Evolutionary conservation across 2,329 filamentous ascomycete genomes (phyloP).

Genomic region (Torrubiella hemipterigena): DNA sequence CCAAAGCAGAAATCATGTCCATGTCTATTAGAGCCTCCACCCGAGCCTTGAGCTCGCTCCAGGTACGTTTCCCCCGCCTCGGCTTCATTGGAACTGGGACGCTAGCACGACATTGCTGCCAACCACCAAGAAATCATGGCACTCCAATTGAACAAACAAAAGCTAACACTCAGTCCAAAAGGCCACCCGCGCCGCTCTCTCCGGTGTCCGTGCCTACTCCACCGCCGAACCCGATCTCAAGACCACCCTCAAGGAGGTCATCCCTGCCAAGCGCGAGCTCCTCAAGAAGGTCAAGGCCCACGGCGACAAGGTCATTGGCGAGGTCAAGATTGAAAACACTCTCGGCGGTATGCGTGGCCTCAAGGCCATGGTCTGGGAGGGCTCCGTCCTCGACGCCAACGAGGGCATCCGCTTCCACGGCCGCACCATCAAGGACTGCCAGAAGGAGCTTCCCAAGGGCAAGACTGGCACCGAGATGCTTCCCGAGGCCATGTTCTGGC

Average conservation of each 20-base stretch:
- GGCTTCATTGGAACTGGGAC: too few relatives aligned
- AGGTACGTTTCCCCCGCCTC: conserved; percentile 47
- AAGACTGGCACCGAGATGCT: conserved; percentile 91
- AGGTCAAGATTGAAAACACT: conserved; percentile 88
- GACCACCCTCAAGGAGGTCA: conserved; percentile 66
- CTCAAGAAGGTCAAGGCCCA: conserved; percentile 88
- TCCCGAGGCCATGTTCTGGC: conserved; percentile 99
- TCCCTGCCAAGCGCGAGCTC: conserved; percentile 87
- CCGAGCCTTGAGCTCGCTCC: conserved; percentile 50
- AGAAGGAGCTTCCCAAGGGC: conserved; percentile 85
- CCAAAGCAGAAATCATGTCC: conserved; percentile 37
- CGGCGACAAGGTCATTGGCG: conserved; percentile 70
- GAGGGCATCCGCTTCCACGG: conserved; percentile 98
- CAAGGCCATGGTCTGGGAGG: conserved; percentile 98
- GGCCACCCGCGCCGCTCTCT: conserved; percentile 15
- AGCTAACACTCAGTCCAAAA: not conserved
- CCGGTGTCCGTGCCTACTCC: conserved; percentile 48
- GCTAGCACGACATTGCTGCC: too few relatives aligned
- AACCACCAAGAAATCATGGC: not conserved
- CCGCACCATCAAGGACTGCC: conserved; percentile 95
- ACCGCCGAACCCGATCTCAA: conserved; percentile 84
- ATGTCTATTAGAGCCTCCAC: conserved; percentile 50
- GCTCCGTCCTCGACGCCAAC: conserved; percentile 89
- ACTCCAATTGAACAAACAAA: conserved; percentile 2
- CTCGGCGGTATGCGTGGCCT: conserved; percentile 95